Conservation (phyloP, 768 basidiomycete species). For the Lactarius hengduanensis region DNA sequence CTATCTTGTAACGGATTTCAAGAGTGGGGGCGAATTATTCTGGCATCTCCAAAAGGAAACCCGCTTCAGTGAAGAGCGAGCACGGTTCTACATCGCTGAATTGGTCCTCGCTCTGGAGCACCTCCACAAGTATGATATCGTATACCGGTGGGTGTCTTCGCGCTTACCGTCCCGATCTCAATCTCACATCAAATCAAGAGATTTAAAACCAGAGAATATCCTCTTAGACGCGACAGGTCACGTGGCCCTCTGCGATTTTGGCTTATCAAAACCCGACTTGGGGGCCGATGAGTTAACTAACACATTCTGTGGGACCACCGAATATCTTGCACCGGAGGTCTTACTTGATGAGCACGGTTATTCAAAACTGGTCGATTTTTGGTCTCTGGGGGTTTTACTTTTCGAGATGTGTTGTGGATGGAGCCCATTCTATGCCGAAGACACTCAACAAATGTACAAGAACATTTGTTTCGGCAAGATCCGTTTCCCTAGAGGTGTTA, state of each 20-base stretch:
- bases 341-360: slow-evolving; percentile 97
- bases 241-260: slow-evolving; percentile 97
- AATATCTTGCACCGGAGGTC: slow-evolving; percentile 98
- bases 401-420: slow-evolving; percentile 99
- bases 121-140: slow-evolving; percentile 96
- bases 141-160: slow-evolving; percentile 68
- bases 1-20: slow-evolving; percentile 98
- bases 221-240: slow-evolving; percentile 97
- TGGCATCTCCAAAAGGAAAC: slow-evolving; percentile 98
- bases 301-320: slow-evolving; percentile 98
- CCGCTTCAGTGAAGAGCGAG: slow-evolving; percentile 88
- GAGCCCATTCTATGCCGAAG: slow-evolving; percentile 99
- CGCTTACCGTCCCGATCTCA: slow-evolving; percentile 5
- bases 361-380: slow-evolving; percentile 98
- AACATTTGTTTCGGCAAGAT: slow-evolving; percentile 99
- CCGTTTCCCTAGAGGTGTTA: slow-evolving; percentile 94
- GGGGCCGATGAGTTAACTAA: slow-evolving; percentile 95
- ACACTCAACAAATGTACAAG: slow-evolving; percentile 99
- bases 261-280: slow-evolving; percentile 94
- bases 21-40: slow-evolving; percentile 96
- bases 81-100: slow-evolving; percentile 96
- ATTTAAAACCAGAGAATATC: slow-evolving; percentile 98
- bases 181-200: slow-evolving; percentile 44
- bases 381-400: slow-evolving; percentile 91
- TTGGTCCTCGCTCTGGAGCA: slow-evolving; percentile 94